phyloP scores from a whole-genome alignment of 2,329 filamentous ascomycete species.

The Colletotrichum godetiae region DNA sequence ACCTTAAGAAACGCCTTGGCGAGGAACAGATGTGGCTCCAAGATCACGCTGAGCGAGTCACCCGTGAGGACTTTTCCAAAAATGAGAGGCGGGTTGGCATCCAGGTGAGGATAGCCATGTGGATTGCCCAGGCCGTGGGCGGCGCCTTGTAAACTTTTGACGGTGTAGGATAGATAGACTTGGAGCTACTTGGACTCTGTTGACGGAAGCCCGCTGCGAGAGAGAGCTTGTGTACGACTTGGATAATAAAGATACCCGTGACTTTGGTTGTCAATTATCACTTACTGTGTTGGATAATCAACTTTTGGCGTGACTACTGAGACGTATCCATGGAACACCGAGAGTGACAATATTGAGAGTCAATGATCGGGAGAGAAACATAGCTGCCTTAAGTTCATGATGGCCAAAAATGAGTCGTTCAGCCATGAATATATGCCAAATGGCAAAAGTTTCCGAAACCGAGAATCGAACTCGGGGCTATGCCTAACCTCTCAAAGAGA shows the following conservation, averaged over 20 bases:
- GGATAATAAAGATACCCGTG: slow-evolving; percentile 21
- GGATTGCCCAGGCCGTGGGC: slow-evolving; percentile 87
- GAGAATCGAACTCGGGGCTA: slow-evolving; percentile 34
- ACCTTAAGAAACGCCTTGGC: slow-evolving; percentile 77
- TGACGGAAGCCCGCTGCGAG: background rate
- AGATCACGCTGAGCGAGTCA: slow-evolving; percentile 76
- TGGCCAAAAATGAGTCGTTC: too few relatives aligned
- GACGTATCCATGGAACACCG: background rate
- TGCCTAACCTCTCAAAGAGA: slow-evolving; percentile 9
- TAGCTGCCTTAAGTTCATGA: background rate
- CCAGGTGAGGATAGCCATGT: slow-evolving; percentile 90
- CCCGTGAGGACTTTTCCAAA: slow-evolving; percentile 81
- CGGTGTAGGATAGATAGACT: background rate
- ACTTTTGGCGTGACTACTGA: background rate
- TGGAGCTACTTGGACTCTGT: background rate
- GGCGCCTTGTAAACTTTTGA: slow-evolving; percentile 77
- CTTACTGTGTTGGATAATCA: too few relatives aligned
- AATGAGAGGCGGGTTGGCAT: slow-evolving; percentile 86
- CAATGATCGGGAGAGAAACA: background rate
- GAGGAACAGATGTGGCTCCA: slow-evolving; percentile 86
- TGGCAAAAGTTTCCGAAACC: slow-evolving; percentile 25
- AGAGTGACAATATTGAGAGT: background rate
- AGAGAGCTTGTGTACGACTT: background rate
- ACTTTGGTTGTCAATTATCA: background rate
- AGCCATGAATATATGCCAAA: background rate